Conservation (phyloP, 495 filamentous ascomycete species). For the Lentithecium fluviatile region DNA sequence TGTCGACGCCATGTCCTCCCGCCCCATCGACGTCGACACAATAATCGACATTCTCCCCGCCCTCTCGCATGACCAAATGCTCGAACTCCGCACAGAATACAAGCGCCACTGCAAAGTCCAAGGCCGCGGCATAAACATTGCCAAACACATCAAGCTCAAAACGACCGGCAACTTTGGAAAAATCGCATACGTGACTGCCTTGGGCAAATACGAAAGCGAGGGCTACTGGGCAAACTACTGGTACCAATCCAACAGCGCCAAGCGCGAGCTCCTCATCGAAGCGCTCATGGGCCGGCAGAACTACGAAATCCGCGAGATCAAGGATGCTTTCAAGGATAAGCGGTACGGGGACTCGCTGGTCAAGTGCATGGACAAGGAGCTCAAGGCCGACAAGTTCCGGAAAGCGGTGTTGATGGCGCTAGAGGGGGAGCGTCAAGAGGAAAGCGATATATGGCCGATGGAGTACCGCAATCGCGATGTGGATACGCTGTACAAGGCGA, state of each 20-base stretch:
- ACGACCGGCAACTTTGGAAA: constrained; percentile 83
- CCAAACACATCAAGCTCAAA: constrained; percentile 86
- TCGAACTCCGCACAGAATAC: constrained; percentile 82
- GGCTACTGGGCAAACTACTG: constrained; percentile 99
- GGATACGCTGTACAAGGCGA: constrained; percentile 63
- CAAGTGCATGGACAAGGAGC: constrained; percentile 83
- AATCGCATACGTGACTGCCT: constrained; percentile 81
- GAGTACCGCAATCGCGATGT: constrained; percentile 62
- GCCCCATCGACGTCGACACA: constrained; percentile 62
- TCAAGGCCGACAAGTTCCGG: constrained; percentile 91
- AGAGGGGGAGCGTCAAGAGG: constrained; percentile 79
- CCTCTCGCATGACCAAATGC: constrained; percentile 79
- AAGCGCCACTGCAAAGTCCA: constrained; percentile 77
- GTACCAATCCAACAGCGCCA: constrained; percentile 67
- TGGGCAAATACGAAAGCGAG: constrained; percentile 90
- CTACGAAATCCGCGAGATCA: constrained; percentile 83
- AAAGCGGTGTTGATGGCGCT: constrained; percentile 81
- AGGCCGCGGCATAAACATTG: constrained; percentile 76
- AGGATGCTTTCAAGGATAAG: constrained; percentile 87
- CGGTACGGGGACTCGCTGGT: constrained; percentile 82
- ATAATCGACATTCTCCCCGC: constrained; percentile 82
- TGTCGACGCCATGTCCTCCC: constrained; percentile 67
- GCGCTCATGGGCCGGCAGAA: constrained; percentile 85
- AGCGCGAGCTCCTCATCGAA: constrained; percentile 78
- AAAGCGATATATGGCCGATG: constrained; percentile 60